A percentile compares a stretch with the other conserved stretches of the same genome.
These are phyloP conservation scores for Anthoceros angustus DNA, from an alignment of 225 moss, liverwort and hornwort genomes.

Conservation along the genomic window DNA sequence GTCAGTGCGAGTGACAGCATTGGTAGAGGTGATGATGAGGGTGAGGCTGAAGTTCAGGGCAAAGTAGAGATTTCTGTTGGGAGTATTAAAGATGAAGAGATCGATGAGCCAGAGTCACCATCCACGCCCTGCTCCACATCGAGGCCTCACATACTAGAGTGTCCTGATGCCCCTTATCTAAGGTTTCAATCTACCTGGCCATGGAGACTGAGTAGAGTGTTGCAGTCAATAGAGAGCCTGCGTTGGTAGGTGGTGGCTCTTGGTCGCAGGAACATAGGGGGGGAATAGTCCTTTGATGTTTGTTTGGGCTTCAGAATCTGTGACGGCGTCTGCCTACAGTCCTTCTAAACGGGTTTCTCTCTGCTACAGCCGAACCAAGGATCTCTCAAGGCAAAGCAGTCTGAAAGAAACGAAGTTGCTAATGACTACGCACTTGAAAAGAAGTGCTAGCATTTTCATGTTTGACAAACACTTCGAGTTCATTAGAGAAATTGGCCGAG, in stretches of 20 bases:
- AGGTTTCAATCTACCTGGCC: slow-evolving; percentile 26
- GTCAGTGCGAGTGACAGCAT: slow-evolving; percentile 55
- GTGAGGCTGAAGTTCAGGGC: slow-evolving; percentile 32
- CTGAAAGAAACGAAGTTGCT: slow-evolving; percentile 84
- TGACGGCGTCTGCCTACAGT: too few species aligned
- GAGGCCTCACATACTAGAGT: slow-evolving; percentile 52
- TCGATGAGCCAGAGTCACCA: slow-evolving; percentile 53
- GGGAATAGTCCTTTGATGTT: too few species aligned
- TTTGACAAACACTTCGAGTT: slow-evolving; percentile 99
- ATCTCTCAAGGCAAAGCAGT: slow-evolving; percentile 42
- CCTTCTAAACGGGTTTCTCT: too few species aligned
- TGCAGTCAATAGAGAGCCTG: too few species aligned
- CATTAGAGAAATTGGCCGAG: slow-evolving; percentile 89
- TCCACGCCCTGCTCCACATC: slow-evolving; percentile 55
- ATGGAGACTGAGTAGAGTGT: background rate
- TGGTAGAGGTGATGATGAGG: slow-evolving; percentile 40
- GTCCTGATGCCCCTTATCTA: slow-evolving; percentile 74
- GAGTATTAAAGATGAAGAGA: slow-evolving; percentile 17
- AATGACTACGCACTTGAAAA: slow-evolving; percentile 80
- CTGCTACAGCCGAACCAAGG: background rate
- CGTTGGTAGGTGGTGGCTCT: too few species aligned
- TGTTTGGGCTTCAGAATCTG: too few species aligned
- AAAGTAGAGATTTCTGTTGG: slow-evolving; percentile 21
- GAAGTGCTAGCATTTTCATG: slow-evolving; percentile 98
- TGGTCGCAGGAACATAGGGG: too few species aligned